Percentiles rank a stretch among this genome's conserved stretches.
Evolutionary conservation across 2,329 filamentous ascomycete species (phyloP).

Genomic region (Talaromyces sp.): DNA sequence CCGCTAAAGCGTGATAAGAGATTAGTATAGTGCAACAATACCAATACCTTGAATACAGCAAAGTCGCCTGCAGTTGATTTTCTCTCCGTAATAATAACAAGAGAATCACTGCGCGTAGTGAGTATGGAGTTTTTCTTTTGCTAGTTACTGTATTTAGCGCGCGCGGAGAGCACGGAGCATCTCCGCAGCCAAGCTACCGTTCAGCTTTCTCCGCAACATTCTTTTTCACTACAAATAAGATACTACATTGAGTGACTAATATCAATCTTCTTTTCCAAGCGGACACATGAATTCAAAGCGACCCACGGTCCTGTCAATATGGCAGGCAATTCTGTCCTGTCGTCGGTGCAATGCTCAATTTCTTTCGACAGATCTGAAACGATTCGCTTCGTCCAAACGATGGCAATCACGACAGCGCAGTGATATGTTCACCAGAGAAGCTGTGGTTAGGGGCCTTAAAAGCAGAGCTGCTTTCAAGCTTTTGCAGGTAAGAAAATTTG

Average conservation of each 20-base stretch:
- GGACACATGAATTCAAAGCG: not conserved
- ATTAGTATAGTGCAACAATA: slow-evolving; percentile 18
- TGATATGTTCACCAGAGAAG: slow-evolving; percentile 70
- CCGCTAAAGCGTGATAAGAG: slow-evolving; percentile 69
- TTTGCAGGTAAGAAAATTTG: slow-evolving; percentile 60
- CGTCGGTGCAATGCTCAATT: not conserved
- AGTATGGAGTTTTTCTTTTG: no score
- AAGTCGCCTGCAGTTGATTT: not conserved
- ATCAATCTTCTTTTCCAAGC: not conserved
- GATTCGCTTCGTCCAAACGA: slow-evolving; percentile 60
- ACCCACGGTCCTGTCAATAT: not conserved
- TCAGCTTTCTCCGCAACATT: not conserved
- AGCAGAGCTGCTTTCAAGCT: slow-evolving; percentile 93
- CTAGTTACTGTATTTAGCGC: no score
- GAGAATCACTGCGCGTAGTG: not conserved
- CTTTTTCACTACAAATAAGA: not conserved
- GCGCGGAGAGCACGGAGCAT: not conserved
- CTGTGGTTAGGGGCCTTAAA: slow-evolving; percentile 75
- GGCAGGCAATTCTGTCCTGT: slow-evolving; percentile 25
- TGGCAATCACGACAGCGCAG: slow-evolving; percentile 78
- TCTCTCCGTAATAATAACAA: not conserved
- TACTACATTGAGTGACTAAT: not conserved
- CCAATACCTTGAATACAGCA: not conserved
- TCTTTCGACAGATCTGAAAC: slow-evolving; percentile 16
- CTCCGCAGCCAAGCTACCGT: slow-evolving; percentile 9